phyloP scores from a whole-genome alignment of 176 grass and related monocot species.

The Thalia dealbata region DNA sequence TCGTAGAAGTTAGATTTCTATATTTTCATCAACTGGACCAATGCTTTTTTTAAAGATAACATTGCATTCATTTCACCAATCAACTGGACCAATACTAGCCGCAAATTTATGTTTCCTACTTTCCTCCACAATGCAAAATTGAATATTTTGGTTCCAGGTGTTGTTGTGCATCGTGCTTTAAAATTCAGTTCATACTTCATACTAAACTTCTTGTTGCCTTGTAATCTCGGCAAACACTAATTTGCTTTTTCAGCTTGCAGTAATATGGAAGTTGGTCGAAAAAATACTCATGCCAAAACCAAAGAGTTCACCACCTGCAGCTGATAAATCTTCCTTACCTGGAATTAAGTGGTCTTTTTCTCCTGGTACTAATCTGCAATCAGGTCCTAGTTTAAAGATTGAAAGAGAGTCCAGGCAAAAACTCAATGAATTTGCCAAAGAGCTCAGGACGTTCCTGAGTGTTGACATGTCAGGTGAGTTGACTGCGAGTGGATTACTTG shows the following conservation, averaged over 20 bases:
- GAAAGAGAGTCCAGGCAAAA: constrained; percentile 61
- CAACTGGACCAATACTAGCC: no score
- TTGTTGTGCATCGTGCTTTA: neutral
- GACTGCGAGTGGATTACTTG: neutral
- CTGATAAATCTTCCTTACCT: constrained; percentile 10
- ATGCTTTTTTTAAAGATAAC: no score
- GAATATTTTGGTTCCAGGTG: neutral
- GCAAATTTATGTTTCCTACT: no score
- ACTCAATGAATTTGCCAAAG: constrained; percentile 75
- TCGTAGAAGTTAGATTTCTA: neutral
- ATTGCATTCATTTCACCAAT: no score
- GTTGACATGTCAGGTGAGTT: constrained; percentile 89
- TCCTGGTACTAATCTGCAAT: constrained; percentile 65
- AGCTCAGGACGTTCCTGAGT: constrained; percentile 48
- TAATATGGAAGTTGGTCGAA: constrained; percentile 68
- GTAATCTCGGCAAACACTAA: constrained; percentile 28
- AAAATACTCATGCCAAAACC: constrained; percentile 46
- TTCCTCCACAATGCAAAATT: neutral
- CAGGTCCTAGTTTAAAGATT: constrained; percentile 27
- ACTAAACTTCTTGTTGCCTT: neutral
- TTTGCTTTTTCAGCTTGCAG: constrained; percentile 70
- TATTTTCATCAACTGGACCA: no score
- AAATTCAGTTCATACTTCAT: neutral
- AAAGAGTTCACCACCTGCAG: constrained; percentile 24
- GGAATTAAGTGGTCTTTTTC: constrained; percentile 65